Base-by-base conservation (phyloP, 2,329 filamentous ascomycete genomes). In the Ceratocystis variospora region DNA sequence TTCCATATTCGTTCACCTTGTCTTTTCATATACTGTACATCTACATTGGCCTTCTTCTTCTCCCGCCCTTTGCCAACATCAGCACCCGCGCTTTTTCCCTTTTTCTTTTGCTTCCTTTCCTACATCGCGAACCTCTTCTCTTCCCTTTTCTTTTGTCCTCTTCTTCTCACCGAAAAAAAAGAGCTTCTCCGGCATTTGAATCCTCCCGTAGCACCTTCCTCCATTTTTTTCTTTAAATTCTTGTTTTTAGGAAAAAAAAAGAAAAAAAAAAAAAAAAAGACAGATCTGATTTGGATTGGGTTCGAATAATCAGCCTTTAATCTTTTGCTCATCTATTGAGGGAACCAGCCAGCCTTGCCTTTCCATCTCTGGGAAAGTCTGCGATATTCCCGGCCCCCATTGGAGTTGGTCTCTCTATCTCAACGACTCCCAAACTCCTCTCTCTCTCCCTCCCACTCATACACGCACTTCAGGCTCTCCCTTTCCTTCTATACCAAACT, bases 191-290 rank as follows among this genome's bases (percentile, higher is more conserved):
- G 61, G 61, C 61, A 62, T 46, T 8, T 44, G 33, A 33, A 46
- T 37, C 62, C 62, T 64, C 12, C 37, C 45, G 31, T 46, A 19
- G 61, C 61, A 44, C 25, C 48, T 64, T 64, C 19, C 31, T 53
- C 25, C 67, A 64, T 66, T 28, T 33, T 62, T 69, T 66, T 62
- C 67, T 67, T 53, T 61, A 17, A 5, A 48, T 64, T 64, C 64
- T 69, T 67, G 41, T 63, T 61, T 66, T 53, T 50, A 10, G 17
- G 17, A 6, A 17, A 55, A 31, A 57, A 17, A 55, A 28, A 55
- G n/a, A 59, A 10, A 53, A 17, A 55, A 28, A 55, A 33, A 59
- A 10, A 53, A 25, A 53, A 28, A 55, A 33, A 59, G 15, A 53
- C 12, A 28, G 3, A 19, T 28, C 48, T 53, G 22, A 28, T 53